These are phyloP conservation scores for Allium fistulosum DNA, from an alignment of 106 monocot genomes.

Conservation along the genomic window DNA sequence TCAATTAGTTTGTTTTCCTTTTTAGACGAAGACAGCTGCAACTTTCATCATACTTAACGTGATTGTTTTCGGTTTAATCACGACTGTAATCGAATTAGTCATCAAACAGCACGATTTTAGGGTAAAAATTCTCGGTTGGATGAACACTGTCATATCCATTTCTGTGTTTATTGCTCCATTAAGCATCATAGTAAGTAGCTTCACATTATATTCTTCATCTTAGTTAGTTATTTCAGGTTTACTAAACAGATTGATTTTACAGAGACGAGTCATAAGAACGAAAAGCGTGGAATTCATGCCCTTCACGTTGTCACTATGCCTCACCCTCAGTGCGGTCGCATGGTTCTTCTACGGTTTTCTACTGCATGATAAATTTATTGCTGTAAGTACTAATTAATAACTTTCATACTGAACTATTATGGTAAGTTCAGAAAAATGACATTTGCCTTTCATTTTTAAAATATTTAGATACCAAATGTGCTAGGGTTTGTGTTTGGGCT, in stretches of 20 bases:
- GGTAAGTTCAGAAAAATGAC: too few relatives aligned
- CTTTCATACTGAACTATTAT: background rate
- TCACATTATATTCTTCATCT: background rate
- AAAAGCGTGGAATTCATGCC: slow-evolving; percentile 73
- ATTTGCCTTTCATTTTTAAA: too few relatives aligned
- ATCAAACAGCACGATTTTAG: background rate
- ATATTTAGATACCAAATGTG: slow-evolving; percentile 26
- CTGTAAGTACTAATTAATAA: slow-evolving; percentile 19
- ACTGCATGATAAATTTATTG: slow-evolving; percentile 35
- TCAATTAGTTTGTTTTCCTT: background rate
- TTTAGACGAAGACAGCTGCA: too few relatives aligned
- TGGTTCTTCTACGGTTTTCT: slow-evolving; percentile 54
- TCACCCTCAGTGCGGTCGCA: slow-evolving; percentile 36
- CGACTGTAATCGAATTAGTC: background rate
- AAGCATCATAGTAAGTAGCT: slow-evolving; percentile 12
- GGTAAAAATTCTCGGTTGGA: background rate
- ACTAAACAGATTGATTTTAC: background rate
- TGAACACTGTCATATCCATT: background rate
- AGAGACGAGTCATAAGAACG: slow-evolving; percentile 51
- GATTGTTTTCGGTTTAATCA: slow-evolving; percentile 1
- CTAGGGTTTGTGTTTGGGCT: slow-evolving; percentile 25
- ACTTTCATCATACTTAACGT: background rate
- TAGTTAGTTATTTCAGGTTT: background rate
- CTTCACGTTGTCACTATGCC: slow-evolving; percentile 39
- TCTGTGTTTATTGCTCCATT: slow-evolving; percentile 13